Evolutionary conservation across 805 yeast genomes (phyloP), one percentile per base, ranked within the genome.

Genomic region (Starmerella kuoi): DNA sequence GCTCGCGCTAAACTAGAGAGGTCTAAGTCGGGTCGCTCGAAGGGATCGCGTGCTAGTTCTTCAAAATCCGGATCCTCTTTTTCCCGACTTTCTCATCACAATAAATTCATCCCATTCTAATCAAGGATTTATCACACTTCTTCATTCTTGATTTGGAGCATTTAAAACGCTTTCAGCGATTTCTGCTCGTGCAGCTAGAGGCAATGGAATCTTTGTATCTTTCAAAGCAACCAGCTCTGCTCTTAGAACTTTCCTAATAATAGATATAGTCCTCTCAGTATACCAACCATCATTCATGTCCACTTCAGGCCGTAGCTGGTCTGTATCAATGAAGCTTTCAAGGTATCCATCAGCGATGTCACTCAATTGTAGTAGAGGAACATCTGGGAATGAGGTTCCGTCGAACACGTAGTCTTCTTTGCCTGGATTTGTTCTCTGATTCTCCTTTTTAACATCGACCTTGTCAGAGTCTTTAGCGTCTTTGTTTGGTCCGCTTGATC

Each of bases 281-380:
- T 74, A 71, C 97, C 97, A 88, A 1, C 97, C 97, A 42, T 78
- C 80, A 37, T 72, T 71, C 44, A 71, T 73, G 45, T 75, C 77
- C 19, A 74, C 70, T 9, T 59, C 59, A 0, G 62, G 61, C 24
- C 64, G 63, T 2, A 73, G 44, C 8, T 58, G 61, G 15, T 68
- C 60, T 9, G 56, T 48, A 7, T 60, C 57, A 4, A 82, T 53
- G 12, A 78, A 52, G 3, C 57, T 55, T 11, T 54, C 52, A 8
- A 87, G 65, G 49, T 77, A 78, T 8, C 75, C 72, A 54, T 84
- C 94, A 5, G 69, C 58, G 4, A 91, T 65, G 55, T 88, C 87
- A 23, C 86, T 87, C 7, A 91, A 63, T 55, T 85, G 95, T 52
- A 80, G 76, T 46, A 79, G 72, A 8, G 83, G 72, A 5, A 83